Base-by-base conservation (phyloP, 257 asterid species). In the Penstemon newberryi region DNA sequence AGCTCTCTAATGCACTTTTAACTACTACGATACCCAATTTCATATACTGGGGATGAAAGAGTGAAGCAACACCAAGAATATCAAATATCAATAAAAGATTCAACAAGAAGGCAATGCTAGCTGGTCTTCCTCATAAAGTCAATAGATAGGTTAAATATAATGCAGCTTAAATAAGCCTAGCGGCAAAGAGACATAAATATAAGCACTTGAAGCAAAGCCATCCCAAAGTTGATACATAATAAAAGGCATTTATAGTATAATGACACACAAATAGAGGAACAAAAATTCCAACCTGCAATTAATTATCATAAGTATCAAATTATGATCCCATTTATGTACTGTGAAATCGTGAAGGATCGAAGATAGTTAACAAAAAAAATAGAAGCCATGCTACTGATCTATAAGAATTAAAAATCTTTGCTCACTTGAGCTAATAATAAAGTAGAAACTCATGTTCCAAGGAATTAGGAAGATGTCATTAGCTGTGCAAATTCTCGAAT, bases 91-190 rank as follows among this genome's bases (percentile, higher is more conserved):
- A 1, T 25, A 25, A 2, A 25, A 25, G 33, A 25, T 25, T 25
- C 33, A 25, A 25, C n/a, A 57, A 37, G 9, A 37, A 8, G 63
- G 8, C 63, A 40, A 38, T 59, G 49, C 47, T 38, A n/a, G 36
- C 49, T 59, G 64, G 49, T 38, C 38, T 39, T 55, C 19, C 40
- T 18, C 40, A 55, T 54, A 19, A 55, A 55, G 3, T 18, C 9
- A 55, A 55, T 55, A 55, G 36, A 55, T 55, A 55, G 60, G 40
- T 55, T 55, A 19, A 6, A 52, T 52, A 18, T 18, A 58, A 12
- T 58, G 47, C 45, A 55, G 41, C 18, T 8, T 70, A 42, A 3
- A 8, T 7, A 45, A 3, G 10, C 51, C 10, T 6, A 45, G 33
- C 19, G 5, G 4, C 44, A 25, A 44, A 4, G 6, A 59, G 49